Base-by-base conservation (phyloP, 176 grass and related monocot genomes). In the Carex myosuroides region DNA sequence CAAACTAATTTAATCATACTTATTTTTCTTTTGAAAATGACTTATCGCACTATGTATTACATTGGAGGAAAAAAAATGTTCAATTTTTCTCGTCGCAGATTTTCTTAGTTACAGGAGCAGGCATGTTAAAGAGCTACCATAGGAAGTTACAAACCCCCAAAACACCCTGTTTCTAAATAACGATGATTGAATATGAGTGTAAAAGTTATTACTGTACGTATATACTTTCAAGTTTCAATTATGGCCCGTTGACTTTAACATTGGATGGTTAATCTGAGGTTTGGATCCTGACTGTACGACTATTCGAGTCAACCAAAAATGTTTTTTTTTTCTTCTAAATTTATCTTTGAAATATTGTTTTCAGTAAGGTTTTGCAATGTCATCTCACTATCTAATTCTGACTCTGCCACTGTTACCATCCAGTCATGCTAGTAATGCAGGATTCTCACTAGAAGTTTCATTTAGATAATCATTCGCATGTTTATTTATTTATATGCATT, bases 221-320 rank as follows among this genome's bases (percentile, higher is more conserved):
- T 16, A 32, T 66, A 32, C 62, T 16, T 37, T 37, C 2, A 37
- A 37, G 35, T 24, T 68, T 18, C 14, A 37, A 68, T 37, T 24
- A 52, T 24, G n/a, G 42, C 20, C 70, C 5, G 41, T 14, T 74
- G 70, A 53, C 17, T 70, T 70, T 20, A 72, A 48, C 70, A 50
- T n/a, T 75, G 46, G 44, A 42, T 74, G 46, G 70, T 75, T 70
- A 10, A 73, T 75, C 44, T 75, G 44, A 53, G 70, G 44, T 75
- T 53, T 48, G 21, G 4, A 53, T 74, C 26, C 35, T 74, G 70
- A 53, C 70, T 22, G 9, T 52, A 42, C 5, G 1, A 21, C 62
- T 64, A 33, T 33, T 65, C 3, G 29, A 21, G 1, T 24, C 1
- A 8, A 66, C 8, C 26, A 33, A 66, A 66, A 66, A 66, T 66